Evolutionary conservation across 768 basidiomycete genomes (phyloP), one percentile per base, ranked within the genome.

Genomic region (Candolleomyces aberdarensis): DNA sequence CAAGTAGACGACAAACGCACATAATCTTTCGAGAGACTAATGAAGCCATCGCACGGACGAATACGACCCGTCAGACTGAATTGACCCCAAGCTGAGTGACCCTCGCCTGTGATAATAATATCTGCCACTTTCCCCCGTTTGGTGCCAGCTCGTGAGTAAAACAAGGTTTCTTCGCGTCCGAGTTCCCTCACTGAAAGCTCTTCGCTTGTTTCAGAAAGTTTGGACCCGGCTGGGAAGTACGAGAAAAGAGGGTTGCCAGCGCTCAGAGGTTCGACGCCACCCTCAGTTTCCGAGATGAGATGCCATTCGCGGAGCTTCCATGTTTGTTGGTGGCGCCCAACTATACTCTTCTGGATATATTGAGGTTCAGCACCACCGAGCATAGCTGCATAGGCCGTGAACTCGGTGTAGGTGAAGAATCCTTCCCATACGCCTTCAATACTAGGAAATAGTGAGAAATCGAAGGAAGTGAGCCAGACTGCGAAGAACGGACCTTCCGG

Each of bases 1-100:
- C 63, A 58, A 58, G 60, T 43, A 57, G 54, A 9, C 22, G 43
- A 58, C 55, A 13, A 31, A 71, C 82, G 51, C 70, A 92, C 92
- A 70, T 95, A 94, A 82, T 92, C 87, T 70, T 95, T 95, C n/a
- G 82, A 84, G 9, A 95, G 69, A 63, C 84, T 90, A 55, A 95
- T 79, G 64, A 92, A 84, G 8, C 93, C 93, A 70, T 95, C 93
- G 66, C 83, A 85, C 15, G 87, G 83, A 59, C 94, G 78, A n/a
- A 96, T 82, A 17, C 93, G 83, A 41, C 94, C 93, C 3, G 87
- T 75, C 26, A 96, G 72, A 60, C 80, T 86, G 74, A 94, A 96
- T 64, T 91, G 87, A 22, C 94, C 93, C 93, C 93, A 96, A 14
- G 92, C 86, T 8, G 93, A 95, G 73, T 95, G 94, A 5, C 93